Evolutionary conservation across 805 yeast species (phyloP).

Genomic region (Nakazawaea sp.): DNA sequence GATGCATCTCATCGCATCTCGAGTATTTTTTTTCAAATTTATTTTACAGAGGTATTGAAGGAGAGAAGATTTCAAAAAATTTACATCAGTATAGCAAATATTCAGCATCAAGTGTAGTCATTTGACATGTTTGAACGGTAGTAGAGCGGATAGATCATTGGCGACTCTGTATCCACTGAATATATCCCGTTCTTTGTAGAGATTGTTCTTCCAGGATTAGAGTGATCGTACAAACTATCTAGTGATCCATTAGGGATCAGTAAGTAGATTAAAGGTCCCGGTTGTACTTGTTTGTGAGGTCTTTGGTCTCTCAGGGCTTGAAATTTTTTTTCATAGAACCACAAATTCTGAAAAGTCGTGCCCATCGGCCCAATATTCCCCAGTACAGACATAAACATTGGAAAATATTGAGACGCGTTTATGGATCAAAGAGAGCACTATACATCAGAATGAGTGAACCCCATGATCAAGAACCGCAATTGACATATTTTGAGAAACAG

Average conservation of each 20-base stretch:
- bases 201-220: slow-evolving; percentile 8
- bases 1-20: too few species aligned
- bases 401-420: slow-evolving; percentile 1
- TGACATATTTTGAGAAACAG: slow-evolving; percentile 46
- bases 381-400: background rate
- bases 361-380: background rate
- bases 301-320: too few species aligned
- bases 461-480: background rate
- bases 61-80: background rate
- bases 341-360: background rate
- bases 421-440: background rate
- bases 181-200: background rate
- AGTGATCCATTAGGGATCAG: background rate
- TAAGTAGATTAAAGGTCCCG: slow-evolving; percentile 10
- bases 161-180: slow-evolving; percentile 2
- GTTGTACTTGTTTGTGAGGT: too few species aligned
- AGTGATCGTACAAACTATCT: slow-evolving; percentile 9
- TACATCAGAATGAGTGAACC: background rate
- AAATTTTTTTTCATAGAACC: too few species aligned
- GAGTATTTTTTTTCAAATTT: too few species aligned
- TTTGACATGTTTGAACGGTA: background rate
- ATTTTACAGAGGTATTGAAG: background rate
- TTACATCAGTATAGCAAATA: too few species aligned
- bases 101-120: too few species aligned
- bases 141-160: slow-evolving; percentile 6